Evolutionary conservation across 2,329 filamentous ascomycete species (phyloP), one percentile per base, ranked within the genome.

Genomic region (Orbilia javanica): DNA sequence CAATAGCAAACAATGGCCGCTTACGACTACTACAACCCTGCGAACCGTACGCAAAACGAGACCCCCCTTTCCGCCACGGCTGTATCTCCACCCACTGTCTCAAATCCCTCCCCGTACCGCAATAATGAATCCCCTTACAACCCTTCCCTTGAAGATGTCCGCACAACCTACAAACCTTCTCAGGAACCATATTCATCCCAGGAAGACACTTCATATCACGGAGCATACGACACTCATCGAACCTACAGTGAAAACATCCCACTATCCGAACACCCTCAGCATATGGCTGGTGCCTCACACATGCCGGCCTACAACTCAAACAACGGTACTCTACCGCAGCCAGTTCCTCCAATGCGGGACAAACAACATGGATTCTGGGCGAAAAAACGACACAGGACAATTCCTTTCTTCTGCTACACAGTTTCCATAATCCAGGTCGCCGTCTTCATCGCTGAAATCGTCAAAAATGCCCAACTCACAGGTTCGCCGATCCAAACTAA

Each of bases 371-470:
- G 66, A 6, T 77, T 70, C 42, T 77, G 73, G 73, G 73, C 66
- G 3, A 42, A 62, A 6, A 68, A 63, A 53, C 48, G 66, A 39
- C 48, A 62, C 4, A 77, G 55, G 22, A 66, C 65, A 22, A 77
- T 77, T 10, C 66, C 73, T 18, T 71, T 66, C 60, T 77, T 77
- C 44, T 70, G 94, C 36, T 98, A 95, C 83, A 84, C 90, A 50
- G 88, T 98, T 79, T 93, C 93, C 1, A 68, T 90, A 31, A 88
- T 92, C 11, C 94, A 98, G 84, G 85, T 96, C 20, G 89, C 87
- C 15, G 93, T 98, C 29, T 99, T 99, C 83, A 92, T 98, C 80
- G 93, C 88, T 65, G 93, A 98, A 85, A 86, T 99, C 79, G 90
- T 92, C 57, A 93, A 91, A 83, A 96, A 94, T 84, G 91, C 93